A percentile compares a stretch with the other conserved stretches of the same genome.
phyloP scores from a whole-genome alignment of 495 filamentous ascomycete species.

The Aspergillus sclerotiicarbonarius region DNA sequence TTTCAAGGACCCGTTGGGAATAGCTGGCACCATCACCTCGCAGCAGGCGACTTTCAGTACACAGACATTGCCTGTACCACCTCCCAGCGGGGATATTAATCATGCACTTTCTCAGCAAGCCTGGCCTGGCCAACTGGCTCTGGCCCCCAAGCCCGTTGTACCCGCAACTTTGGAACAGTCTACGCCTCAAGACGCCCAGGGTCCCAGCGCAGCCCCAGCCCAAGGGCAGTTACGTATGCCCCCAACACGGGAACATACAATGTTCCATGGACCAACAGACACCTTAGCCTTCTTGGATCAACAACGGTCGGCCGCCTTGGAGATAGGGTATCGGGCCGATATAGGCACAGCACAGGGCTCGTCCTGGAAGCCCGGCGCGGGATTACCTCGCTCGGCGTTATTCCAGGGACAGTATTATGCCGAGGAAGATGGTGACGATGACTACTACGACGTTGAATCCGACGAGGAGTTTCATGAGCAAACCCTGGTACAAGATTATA shows the following conservation, averaged over 20 bases:
- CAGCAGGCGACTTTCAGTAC: constrained; percentile 17
- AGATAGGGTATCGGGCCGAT: background rate
- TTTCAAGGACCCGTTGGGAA: constrained; percentile 83
- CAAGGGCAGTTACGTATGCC: constrained; percentile 2
- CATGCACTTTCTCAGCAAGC: constrained; percentile 29
- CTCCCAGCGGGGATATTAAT: constrained; percentile 23
- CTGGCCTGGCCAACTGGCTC: constrained; percentile 31
- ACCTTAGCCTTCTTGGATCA: constrained; percentile 5
- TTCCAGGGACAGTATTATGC: constrained; percentile 24
- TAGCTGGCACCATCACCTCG: constrained; percentile 44
- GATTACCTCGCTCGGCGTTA: background rate
- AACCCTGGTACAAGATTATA: constrained; percentile 54
- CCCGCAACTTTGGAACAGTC: constrained; percentile 15
- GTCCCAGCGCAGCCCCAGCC: background rate
- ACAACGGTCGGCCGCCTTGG: background rate
- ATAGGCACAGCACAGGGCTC: background rate
- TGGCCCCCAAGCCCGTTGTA: constrained; percentile 33
- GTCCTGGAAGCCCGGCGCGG: background rate
- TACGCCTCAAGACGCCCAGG: constrained; percentile 3
- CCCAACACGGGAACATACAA: background rate
- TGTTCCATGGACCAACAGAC: background rate
- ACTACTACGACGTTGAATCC: constrained; percentile 62
- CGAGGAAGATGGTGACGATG: constrained; percentile 51
- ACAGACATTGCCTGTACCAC: constrained; percentile 19
- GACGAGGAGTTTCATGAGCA: constrained; percentile 64